Conservation (phyloP, 768 basidiomycete genomes). For the Trametes villosa region DNA sequence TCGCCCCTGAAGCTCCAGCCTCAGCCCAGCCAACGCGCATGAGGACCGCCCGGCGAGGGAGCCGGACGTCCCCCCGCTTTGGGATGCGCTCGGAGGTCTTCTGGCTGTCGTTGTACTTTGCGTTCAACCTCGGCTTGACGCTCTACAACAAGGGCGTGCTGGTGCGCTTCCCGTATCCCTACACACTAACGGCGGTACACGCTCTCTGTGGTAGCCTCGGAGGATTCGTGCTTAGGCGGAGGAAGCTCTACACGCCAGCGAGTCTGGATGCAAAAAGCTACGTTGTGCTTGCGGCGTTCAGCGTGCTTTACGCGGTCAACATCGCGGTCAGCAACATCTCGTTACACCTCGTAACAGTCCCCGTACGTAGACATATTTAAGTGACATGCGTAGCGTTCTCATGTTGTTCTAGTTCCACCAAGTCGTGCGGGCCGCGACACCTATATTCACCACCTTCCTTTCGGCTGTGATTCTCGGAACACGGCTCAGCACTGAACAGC, state of each 20-base stretch:
- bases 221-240: slow-evolving; percentile 64
- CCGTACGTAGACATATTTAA: slow-evolving; percentile 54
- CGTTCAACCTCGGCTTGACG: slow-evolving; percentile 89
- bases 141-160: slow-evolving; percentile 95
- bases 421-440: slow-evolving; percentile 91
- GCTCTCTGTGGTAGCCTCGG: slow-evolving; percentile 86
- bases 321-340: slow-evolving; percentile 95
- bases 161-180: slow-evolving; percentile 92
- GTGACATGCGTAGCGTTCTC: not conserved
- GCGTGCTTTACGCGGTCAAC: slow-evolving; percentile 89
- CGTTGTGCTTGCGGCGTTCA: slow-evolving; percentile 76
- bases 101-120: slow-evolving; percentile 86
- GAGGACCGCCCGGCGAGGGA: not conserved
- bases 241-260: slow-evolving; percentile 62
- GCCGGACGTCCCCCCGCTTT: not conserved
- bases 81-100: slow-evolving; percentile 35
- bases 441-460: slow-evolving; percentile 87
- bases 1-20: slow-evolving; percentile 24
- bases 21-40: slow-evolving; percentile 1
- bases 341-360: slow-evolving; percentile 85
- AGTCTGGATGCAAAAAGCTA: slow-evolving; percentile 55
- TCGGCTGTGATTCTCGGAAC: slow-evolving; percentile 70
- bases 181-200: slow-evolving; percentile 92
- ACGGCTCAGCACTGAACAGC: slow-evolving; percentile 60
- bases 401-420: slow-evolving; percentile 80